Base-by-base conservation (phyloP, 139 green algal genomes). In the Tetradesmus lagerheimii region DNA sequence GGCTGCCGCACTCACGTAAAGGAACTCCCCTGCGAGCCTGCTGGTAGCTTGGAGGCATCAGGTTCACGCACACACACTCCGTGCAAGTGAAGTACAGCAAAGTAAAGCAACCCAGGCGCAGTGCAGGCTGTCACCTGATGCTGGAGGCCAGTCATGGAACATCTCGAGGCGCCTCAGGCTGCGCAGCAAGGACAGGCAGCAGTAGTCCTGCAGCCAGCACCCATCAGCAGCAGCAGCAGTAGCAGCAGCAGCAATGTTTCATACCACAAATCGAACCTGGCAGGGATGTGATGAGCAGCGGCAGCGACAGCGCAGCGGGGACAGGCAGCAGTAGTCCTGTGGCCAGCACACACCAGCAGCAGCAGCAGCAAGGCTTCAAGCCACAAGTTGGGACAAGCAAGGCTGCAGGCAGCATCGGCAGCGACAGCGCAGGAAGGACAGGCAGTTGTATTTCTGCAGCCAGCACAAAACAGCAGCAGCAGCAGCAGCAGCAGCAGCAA, bases 71-170 rank as follows among this genome's bases (percentile, higher is more conserved):
- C n/a, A n/a, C n/a, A n/a, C n/a, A n/a, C n/a, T n/a, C n/a, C n/a
- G n/a, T n/a, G 20, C 23, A 34, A n/a, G 11, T 29, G 62, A 74
- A n/a, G 20, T 15, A 31, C 20, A 12, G 66, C 11, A 35, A 16
- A 76, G 66, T 11, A 11, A 11, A 79, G 29, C 71, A 41, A 41
- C 71, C 71, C 15, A 5, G 25, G 14, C 16, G 15, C 2, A 23
- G 25, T 29, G 12, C 5, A 6, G 2, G 4, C 25, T 11, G 11
- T 34, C 20, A 47, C 76, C 57, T 71, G 25, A 71, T n/a, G 57
- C 57, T 31, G 64, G 25, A 18, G 83, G 83, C 29, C 85, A 83
- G 71, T 89, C 85, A 12, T 89, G 85, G 39, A 89, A 89, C 67
- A 89, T 41, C 43, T 89, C 85, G 31, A 89, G 45, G 8, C 71